Conservation (phyloP, 768 basidiomycete species). For the Agaricus blazei region DNA sequence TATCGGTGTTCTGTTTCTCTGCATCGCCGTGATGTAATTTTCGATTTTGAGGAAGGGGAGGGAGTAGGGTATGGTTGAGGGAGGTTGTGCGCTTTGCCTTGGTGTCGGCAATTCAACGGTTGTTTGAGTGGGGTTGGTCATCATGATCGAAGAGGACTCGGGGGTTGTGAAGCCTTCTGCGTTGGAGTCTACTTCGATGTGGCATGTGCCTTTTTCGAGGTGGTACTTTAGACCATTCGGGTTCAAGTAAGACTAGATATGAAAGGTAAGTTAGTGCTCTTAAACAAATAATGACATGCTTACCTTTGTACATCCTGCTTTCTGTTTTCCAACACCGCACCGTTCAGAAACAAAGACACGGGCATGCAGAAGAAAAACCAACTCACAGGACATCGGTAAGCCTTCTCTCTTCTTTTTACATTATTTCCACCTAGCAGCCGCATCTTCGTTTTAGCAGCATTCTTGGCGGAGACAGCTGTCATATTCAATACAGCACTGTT, state of each 20-base stretch:
- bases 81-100: no score
- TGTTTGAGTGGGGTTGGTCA: no score
- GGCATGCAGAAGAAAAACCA: not conserved
- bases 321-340: constrained; percentile 16
- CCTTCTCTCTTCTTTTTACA: constrained; percentile 33
- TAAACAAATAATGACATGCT: constrained; percentile 12
- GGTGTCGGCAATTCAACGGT: no score
- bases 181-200: constrained; percentile 22
- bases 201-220: constrained; percentile 61
- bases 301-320: constrained; percentile 50
- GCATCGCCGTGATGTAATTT: no score
- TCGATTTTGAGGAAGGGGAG: no score
- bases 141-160: no score
- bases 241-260: constrained; percentile 50
- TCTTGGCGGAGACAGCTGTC: constrained; percentile 11
- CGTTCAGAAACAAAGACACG: constrained; percentile 2
- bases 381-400: constrained; percentile 46
- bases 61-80: no score
- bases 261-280: not conserved
- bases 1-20: not conserved
- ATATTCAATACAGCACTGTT: not conserved
- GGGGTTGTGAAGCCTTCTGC: no score
- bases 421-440: constrained; percentile 2
- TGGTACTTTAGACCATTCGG: constrained; percentile 68
- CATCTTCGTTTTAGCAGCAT: constrained; percentile 6